phyloP scores from a whole-genome alignment of 805 yeast species.

The Alloascoidea africana region DNA sequence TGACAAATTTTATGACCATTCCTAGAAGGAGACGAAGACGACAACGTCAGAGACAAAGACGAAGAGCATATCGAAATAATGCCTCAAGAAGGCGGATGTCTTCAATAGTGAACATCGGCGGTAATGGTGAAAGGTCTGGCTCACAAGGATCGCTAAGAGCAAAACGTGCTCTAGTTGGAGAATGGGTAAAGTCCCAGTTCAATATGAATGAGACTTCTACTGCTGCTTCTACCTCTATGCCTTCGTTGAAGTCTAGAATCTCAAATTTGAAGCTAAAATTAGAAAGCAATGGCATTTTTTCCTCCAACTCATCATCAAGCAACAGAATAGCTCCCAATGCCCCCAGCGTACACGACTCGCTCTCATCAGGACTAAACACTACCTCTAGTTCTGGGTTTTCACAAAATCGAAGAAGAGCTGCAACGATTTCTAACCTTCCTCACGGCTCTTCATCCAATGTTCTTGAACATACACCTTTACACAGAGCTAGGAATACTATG shows the following conservation, averaged over 20 bases:
- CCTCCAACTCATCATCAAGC: too few species aligned
- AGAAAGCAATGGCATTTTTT: conserved; percentile 1
- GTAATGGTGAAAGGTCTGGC: too few species aligned
- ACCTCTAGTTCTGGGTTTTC: background rate
- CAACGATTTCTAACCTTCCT: background rate
- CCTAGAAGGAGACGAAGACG: conserved; percentile 44
- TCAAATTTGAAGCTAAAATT: background rate
- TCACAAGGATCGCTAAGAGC: background rate
- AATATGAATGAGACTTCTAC: background rate
- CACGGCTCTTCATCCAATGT: background rate
- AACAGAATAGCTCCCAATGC: too few species aligned
- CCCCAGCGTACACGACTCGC: background rate
- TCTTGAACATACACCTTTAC: background rate
- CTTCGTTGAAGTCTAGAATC: background rate
- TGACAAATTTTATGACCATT: conserved; percentile 57
- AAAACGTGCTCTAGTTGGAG: background rate
- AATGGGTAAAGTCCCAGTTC: background rate
- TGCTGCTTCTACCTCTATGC: background rate
- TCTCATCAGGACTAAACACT: background rate
- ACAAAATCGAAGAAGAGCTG: background rate
- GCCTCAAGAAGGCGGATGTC: too few species aligned
- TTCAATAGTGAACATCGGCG: too few species aligned
- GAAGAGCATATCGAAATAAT: background rate
- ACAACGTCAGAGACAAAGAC: background rate
- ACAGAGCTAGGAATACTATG: background rate